Evolutionary conservation across 352 stramenopile genomes (phyloP).

Genomic region (Peronospora destructor): DNA sequence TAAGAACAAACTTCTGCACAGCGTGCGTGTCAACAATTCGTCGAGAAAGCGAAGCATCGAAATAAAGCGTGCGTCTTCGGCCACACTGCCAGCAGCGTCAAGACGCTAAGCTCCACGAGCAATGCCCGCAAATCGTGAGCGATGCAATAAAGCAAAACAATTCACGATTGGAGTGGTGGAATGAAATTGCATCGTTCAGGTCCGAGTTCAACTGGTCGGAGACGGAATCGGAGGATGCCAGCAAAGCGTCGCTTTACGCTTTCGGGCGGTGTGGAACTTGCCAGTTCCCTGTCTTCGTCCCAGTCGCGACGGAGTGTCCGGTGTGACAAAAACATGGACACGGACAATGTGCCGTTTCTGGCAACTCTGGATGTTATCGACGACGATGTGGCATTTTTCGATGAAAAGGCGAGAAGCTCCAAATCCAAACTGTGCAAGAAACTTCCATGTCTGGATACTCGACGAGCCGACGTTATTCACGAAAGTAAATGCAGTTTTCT

Average conservation of each 20-base stretch:
- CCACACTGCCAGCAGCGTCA: slow-evolving; percentile 4
- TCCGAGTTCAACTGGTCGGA: slow-evolving; percentile 39
- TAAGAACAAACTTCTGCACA: slow-evolving; percentile 58
- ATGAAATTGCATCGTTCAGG: slow-evolving; percentile 19
- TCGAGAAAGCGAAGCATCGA: slow-evolving; percentile 13
- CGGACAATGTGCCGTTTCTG: slow-evolving; percentile 37
- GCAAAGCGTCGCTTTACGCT: slow-evolving; percentile 29
- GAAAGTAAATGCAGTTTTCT: slow-evolving; percentile 10
- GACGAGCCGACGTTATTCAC: slow-evolving; percentile 15
- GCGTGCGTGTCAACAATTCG: slow-evolving; percentile 45
- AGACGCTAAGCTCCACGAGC: slow-evolving; percentile 5
- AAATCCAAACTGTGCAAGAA: slow-evolving; percentile 23
- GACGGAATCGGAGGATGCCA: slow-evolving; percentile 33
- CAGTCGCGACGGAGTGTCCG: slow-evolving; percentile 25
- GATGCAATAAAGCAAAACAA: slow-evolving; percentile 6
- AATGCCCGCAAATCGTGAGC: slow-evolving; percentile 9
- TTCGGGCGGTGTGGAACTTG: slow-evolving; percentile 24
- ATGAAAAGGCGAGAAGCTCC: slow-evolving; percentile 18
- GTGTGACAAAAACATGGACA: slow-evolving; percentile 26
- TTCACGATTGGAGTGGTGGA: slow-evolving; percentile 21
- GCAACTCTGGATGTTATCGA: slow-evolving; percentile 41
- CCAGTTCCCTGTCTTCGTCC: slow-evolving; percentile 29
- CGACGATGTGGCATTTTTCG: slow-evolving; percentile 33
- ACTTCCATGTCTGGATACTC: slow-evolving; percentile 21
- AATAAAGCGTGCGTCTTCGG: slow-evolving; percentile 3